Percentiles rank a stretch among this genome's conserved stretches.
Evolutionary conservation across 257 asterid genomes (phyloP).

Genomic region (Nicotiana benthamiana): DNA sequence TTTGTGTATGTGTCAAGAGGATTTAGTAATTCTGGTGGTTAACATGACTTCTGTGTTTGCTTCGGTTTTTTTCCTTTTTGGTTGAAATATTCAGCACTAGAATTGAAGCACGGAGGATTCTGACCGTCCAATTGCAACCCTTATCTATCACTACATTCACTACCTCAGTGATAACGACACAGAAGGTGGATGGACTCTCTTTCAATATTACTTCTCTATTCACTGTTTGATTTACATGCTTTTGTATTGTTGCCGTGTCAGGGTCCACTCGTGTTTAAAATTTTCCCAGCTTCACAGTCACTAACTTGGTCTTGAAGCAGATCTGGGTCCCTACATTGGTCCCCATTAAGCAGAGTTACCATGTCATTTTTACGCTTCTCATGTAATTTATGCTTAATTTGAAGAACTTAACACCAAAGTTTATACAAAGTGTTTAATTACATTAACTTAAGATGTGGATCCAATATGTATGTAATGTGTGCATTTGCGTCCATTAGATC

Average conservation of each 20-base stretch:
- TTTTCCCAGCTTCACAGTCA: slow-evolving; percentile 11
- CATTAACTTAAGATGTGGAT: slow-evolving; percentile 30
- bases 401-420: slow-evolving; percentile 29
- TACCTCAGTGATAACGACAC: too few relatives aligned
- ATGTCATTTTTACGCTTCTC: slow-evolving; percentile 7
- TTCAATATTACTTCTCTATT: background rate
- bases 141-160: background rate
- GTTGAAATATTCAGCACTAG: background rate
- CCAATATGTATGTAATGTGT: too few relatives aligned
- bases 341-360: slow-evolving; percentile 68
- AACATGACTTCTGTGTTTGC: background rate
- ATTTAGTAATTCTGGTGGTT: background rate
- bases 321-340: slow-evolving; percentile 36
- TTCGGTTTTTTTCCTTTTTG: background rate
- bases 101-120: background rate
- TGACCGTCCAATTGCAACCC: slow-evolving; percentile 12
- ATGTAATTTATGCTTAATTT: slow-evolving; percentile 27
- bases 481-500: too few relatives aligned
- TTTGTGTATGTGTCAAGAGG: background rate
- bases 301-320: slow-evolving; percentile 74
- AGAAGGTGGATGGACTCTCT: background rate
- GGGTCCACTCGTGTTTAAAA: slow-evolving; percentile 25
- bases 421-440: slow-evolving; percentile 61
- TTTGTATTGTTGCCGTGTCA: background rate
- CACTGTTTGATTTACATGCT: background rate